Evolutionary conservation across 108 stramenopile species (phyloP), one percentile per base, ranked within the genome.

Genomic region (Cyclotella distinguenda): DNA sequence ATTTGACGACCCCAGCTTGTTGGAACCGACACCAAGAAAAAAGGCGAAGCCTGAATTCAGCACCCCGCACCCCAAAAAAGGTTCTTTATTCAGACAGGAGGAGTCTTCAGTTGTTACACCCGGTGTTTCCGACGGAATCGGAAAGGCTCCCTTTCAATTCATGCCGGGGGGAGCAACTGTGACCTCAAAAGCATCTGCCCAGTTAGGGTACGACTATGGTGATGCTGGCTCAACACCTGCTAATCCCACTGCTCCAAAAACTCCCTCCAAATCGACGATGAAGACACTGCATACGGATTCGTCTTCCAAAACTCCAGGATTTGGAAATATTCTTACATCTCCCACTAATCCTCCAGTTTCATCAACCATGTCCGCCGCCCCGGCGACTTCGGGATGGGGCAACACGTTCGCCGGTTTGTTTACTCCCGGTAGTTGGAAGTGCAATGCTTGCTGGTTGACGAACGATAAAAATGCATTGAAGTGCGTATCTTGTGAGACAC

Each of bases 401-500:
- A 32, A 79, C 30, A 10, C 74, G 13, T 79, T 79, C 43, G 60
- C 22, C 6, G 30, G 44, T 58, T 39, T 8, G 28, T n/a, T n/a
- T n/a, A 72, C 64, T 27, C 79, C 77, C 1, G 82, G 80, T 16
- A 56, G 78, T 59, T 84, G 83, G 83, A 84, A 83, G 72, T 84
- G 83, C 48, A 25, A 60, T 19, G 31, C 46, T 0, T 84, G 83
- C 69, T 23, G 51, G 15, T 30, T 49, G 15, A 60, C 32, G 44
- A 84, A 83, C 47, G 42, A 65, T 9, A 54, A 52, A 28, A 56
- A 44, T 1, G 49, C 10, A 4, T 21, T n/a, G 15, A 36, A 43
- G 31, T 84, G 83, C 58, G 12, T 57, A 6, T 50, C 79, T 4
- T 84, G 83, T 46, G 76, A 81, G 23, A 59, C 79, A 36, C 33